Evolutionary conservation across 2,329 filamentous ascomycete genomes (phyloP).

Genomic region (Ceratocystis lukuohia): DNA sequence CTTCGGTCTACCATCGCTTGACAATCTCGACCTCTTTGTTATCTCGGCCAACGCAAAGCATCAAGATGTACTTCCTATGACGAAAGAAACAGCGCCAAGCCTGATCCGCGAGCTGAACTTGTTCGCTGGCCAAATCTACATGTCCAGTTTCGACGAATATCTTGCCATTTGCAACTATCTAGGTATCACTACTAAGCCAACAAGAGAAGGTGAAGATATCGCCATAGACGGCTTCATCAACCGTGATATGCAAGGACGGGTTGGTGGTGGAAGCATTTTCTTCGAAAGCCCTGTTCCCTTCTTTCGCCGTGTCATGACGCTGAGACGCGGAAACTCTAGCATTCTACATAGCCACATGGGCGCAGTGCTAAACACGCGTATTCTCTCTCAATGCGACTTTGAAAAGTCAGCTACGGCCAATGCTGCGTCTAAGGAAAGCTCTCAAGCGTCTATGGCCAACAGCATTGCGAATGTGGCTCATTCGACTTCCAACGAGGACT

Average conservation of each 20-base stretch:
- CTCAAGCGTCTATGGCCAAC: too few relatives aligned
- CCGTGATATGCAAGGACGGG: conserved; percentile 1
- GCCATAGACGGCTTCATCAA: conserved; percentile 29
- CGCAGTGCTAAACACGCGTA: conserved; percentile 27
- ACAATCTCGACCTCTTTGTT: conserved; percentile 34
- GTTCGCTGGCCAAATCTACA: conserved; percentile 55
- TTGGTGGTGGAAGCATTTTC: conserved; percentile 22
- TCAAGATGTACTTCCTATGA: conserved; percentile 13
- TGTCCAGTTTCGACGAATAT: conserved; percentile 43
- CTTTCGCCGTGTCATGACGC: conserved; percentile 27
- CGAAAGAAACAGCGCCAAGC: conserved; percentile 9
- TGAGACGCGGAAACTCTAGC: conserved; percentile 28
- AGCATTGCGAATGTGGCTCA: background rate
- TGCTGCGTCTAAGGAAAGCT: too few relatives aligned
- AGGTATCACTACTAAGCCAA: conserved; percentile 30
- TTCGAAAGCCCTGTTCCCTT: conserved; percentile 29
- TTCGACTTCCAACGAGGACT: background rate
- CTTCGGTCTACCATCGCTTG: conserved; percentile 29
- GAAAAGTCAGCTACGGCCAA: background rate
- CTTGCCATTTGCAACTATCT: conserved; percentile 36
- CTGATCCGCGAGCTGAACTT: conserved; percentile 43
- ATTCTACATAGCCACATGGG: conserved; percentile 34
- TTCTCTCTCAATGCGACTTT: conserved; percentile 23
- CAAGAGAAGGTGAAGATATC: conserved; percentile 21
- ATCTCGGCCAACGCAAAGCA: conserved; percentile 23